Base-by-base conservation (phyloP, 805 yeast species). In the Myxozyma geophila region DNA sequence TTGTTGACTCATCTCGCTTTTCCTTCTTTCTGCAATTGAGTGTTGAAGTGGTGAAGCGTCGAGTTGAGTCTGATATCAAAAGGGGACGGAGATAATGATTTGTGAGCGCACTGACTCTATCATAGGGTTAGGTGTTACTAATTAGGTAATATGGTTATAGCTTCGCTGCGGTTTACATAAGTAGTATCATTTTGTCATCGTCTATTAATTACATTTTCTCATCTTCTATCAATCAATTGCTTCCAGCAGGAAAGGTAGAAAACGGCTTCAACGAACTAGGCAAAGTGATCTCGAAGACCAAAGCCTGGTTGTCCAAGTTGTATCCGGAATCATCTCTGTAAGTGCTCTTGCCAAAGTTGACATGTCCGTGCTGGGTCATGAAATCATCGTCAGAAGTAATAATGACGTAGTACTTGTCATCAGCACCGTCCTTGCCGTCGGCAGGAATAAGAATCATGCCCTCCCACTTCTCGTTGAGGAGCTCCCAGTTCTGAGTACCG, bases 381-480 rank as follows among this genome's bases (percentile, higher is more conserved):
- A 64, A 64, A 41, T 65, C 67, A 35, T 65, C 68, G 41, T 65
- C 67, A 7, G 68, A 62, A 7, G 48, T 44, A 17, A 60, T 43
- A 35, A 64, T 39, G 7, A 41, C 57, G 48, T 63, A 59, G 53
- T 50, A 66, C 35, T 35, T 47, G 39, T 65, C 59, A 33, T 64
- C 69, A n/a, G 60, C 59, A 40, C 69, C 69, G 39, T n/a, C 9
- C 19, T 13, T 35, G n/a, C 69, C 69, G 17, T 64, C 69, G 13
- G 41, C 62, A 23, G 69, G 65, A 33, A 66, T 54, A 39, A 64
- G 55, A 10, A 53, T 46, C 10, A 60, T 33, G n/a, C 68, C 64
- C 47, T 64, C 69, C 69, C 69, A 64, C 39, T 66, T 66, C 54
- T 66, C 69, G 57, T 66, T 66, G 33, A 66, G 50, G 46, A 66